Evolutionary conservation across 2,329 filamentous ascomycete genomes (phyloP), one percentile per base, ranked within the genome.

Genomic region (Periconia macrospinosa): DNA sequence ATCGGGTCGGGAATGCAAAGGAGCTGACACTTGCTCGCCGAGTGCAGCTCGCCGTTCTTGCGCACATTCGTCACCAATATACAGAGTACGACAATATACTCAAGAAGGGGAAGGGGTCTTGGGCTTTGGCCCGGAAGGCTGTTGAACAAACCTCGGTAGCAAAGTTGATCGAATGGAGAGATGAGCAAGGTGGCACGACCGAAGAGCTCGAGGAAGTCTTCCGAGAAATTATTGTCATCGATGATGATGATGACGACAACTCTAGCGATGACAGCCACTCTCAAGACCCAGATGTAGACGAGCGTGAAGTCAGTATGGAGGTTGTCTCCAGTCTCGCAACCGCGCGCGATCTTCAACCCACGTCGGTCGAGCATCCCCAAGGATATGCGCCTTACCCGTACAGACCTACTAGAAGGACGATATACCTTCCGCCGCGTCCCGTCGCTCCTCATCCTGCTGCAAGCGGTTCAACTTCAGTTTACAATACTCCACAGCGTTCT

Each of bases 161-260:
- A 19, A 84, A 82, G 63, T 72, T 88, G 43, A 79, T 84, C 49
- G 79, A 84, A 66, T 88, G 85, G 85, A 78, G 84, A 54, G 85
- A 84, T 45, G 83, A 86, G 66, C 78, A 82, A 10, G 62, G 62
- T 44, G 63, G 65, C 42, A 80, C 83, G 68, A 73, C 80, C 66
- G 65, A 76, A 42, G 82, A 83, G 49, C 74, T 86, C 19, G 83
- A 86, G 64, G 83, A 86, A 60, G 81, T 85, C 30, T 83, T 87
- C 49, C 81, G 83, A 47, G 85, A 87, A 68, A 81, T 86, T 53
- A 86, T 87, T 60, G 80, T 86, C 49, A 81, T 87, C 51, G 83
- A 84, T 49, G 83, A 86, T 49, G 81, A 83, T 42, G 76, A 76
- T 50, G 70, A 76, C 47, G 75, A 73, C 10, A 27, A 60, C 62